Conservation (phyloP, 1,284 basidiomycete genomes). For the Crepidotus sp. region DNA sequence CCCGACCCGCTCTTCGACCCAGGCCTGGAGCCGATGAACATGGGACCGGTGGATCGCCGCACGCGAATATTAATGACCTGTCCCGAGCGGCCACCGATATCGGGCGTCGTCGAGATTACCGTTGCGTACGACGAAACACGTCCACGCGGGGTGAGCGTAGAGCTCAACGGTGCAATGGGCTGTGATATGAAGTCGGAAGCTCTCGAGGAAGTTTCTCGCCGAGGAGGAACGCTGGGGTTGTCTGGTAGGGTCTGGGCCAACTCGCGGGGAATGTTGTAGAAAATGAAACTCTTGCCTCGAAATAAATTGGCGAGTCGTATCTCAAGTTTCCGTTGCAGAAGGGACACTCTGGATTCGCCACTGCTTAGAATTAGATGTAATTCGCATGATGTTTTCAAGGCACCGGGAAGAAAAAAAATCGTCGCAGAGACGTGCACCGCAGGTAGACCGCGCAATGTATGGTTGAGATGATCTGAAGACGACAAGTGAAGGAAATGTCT, state of each 20-base stretch:
- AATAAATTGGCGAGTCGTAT: background rate
- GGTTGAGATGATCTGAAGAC: constrained; percentile 11
- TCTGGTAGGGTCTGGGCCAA: constrained; percentile 39
- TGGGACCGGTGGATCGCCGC: constrained; percentile 26
- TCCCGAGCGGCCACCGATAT: constrained; percentile 52
- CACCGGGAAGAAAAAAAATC: no score
- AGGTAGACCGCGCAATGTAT: constrained; percentile 7
- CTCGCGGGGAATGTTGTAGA: constrained; percentile 18
- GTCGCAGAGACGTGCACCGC: background rate
- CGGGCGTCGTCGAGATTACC: constrained; percentile 48
- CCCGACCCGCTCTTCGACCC: constrained; percentile 37
- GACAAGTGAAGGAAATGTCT: constrained; percentile 31
- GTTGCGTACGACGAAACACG: constrained; percentile 44
- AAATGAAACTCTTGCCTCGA: background rate
- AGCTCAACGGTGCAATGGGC: constrained; percentile 49
- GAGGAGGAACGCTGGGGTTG: constrained; percentile 42
- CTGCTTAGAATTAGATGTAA: no score
- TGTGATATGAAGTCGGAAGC: constrained; percentile 39
- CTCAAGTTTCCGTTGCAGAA: no score
- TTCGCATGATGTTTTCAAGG: no score
- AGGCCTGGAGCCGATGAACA: constrained; percentile 29
- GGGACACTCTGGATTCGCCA: no score
- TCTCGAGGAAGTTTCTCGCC: constrained; percentile 41
- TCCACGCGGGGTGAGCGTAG: constrained; percentile 43
- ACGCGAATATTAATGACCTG: constrained; percentile 43